Conservation (phyloP, 352 stramenopile species). For the Phytophthora constricta region DNA sequence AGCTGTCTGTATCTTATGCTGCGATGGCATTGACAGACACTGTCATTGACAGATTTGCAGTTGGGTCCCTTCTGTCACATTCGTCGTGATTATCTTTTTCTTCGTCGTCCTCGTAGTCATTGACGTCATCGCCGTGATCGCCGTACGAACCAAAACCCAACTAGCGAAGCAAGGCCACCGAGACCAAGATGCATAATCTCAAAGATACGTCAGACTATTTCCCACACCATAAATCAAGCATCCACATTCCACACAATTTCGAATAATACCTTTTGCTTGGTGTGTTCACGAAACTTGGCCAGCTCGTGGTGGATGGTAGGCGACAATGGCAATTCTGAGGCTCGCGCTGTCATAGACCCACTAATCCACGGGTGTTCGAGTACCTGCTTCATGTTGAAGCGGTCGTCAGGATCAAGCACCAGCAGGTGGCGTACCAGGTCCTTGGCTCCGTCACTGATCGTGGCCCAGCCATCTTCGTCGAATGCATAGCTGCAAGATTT, state of each 20-base stretch:
- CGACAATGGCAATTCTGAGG: constrained; percentile 56
- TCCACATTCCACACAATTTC: neutral
- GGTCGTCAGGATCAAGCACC: constrained; percentile 67
- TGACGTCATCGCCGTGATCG: constrained; percentile 27
- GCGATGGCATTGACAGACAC: too few relatives aligned
- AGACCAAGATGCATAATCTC: constrained; percentile 33
- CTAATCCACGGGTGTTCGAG: constrained; percentile 78
- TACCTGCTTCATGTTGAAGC: constrained; percentile 77
- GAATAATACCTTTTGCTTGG: constrained; percentile 56
- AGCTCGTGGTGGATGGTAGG: constrained; percentile 76
- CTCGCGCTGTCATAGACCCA: constrained; percentile 13
- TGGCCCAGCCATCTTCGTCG: constrained; percentile 68
- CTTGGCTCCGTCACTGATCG: constrained; percentile 68
- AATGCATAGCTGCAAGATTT: constrained; percentile 82
- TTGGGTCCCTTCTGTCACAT: too few relatives aligned
- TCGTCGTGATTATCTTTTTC: too few relatives aligned
- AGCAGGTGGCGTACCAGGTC: constrained; percentile 82
- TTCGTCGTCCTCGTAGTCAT: too few relatives aligned
- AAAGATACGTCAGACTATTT: constrained; percentile 29
- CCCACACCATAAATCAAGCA: neutral
- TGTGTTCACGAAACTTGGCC: constrained; percentile 61
- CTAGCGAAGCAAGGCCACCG: constrained; percentile 26
- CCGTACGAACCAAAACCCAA: constrained; percentile 36
- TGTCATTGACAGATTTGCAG: too few relatives aligned
- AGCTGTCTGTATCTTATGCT: too few relatives aligned